Conservation (phyloP, 2,329 filamentous ascomycete species). For the Rachicladosporium sp. region DNA sequence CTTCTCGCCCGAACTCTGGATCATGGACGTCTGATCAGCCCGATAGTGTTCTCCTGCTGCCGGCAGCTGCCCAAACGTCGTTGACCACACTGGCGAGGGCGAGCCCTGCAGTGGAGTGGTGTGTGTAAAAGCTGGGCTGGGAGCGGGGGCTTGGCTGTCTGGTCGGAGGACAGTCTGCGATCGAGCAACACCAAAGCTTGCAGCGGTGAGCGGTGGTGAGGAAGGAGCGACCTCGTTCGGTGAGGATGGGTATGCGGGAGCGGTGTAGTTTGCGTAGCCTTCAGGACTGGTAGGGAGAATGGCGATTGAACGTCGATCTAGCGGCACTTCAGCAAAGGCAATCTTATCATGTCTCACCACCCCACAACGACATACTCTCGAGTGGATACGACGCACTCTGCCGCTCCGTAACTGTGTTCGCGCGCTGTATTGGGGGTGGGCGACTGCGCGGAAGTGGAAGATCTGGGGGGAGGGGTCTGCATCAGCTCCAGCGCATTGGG, state of each 20-base stretch:
- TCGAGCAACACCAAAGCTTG: constrained; percentile 10
- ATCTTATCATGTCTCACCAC: not conserved
- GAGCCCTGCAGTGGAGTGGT: constrained; percentile 1
- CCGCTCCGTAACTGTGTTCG: constrained; percentile 1
- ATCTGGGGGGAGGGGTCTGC: constrained; percentile 1
- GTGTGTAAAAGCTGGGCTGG: constrained; percentile 1
- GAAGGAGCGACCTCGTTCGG: constrained; percentile 6
- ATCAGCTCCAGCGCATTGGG: constrained; percentile 1
- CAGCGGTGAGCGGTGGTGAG: constrained; percentile 7
- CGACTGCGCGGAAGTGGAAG: constrained; percentile 2
- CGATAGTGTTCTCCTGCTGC: constrained; percentile 3
- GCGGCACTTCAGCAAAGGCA: constrained; percentile 1
- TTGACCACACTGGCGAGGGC: constrained; percentile 4
- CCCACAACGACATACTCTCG: constrained; percentile 3
- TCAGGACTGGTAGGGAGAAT: constrained; percentile 7
- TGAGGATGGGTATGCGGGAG: constrained; percentile 4
- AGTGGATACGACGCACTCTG: not conserved
- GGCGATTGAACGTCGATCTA: constrained; percentile 16
- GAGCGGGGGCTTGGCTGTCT: constrained; percentile 6
- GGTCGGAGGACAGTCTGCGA: constrained; percentile 17
- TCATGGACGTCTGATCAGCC: constrained; percentile 17
- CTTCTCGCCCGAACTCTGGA: constrained; percentile 15
- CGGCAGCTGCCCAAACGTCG: constrained; percentile 5
- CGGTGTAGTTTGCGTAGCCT: constrained; percentile 5
- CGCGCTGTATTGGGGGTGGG: constrained; percentile 3